Conservation (phyloP, 2,329 filamentous ascomycete genomes). For the Hypoxylon rubiginosum region DNA sequence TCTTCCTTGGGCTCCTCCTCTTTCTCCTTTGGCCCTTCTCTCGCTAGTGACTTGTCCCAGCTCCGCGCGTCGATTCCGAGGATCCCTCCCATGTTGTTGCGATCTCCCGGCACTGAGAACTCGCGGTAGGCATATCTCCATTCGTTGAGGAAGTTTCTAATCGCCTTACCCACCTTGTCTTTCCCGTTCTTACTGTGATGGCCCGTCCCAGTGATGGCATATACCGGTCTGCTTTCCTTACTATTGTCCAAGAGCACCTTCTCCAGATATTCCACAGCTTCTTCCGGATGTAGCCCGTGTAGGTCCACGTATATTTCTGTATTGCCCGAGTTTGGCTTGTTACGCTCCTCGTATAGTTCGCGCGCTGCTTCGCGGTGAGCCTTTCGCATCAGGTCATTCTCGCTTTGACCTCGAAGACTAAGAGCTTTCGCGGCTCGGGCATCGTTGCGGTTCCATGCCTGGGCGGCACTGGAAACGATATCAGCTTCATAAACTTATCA, state of each 20-base stretch:
- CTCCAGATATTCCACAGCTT: constrained; percentile 94
- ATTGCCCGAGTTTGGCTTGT: constrained; percentile 72
- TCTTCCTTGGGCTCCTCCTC: constrained; percentile 57
- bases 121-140: constrained; percentile 97
- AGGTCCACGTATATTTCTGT: constrained; percentile 93
- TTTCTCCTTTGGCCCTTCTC: constrained; percentile 60
- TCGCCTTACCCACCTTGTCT: constrained; percentile 96
- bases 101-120: constrained; percentile 95
- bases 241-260: constrained; percentile 87
- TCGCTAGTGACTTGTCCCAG: constrained; percentile 72
- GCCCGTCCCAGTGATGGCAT: constrained; percentile 96
- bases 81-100: constrained; percentile 83
- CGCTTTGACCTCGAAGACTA: constrained; percentile 92
- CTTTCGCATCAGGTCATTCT: constrained; percentile 97
- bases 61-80: constrained; percentile 76
- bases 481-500: constrained; percentile 25
- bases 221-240: constrained; percentile 80
- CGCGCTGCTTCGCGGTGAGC: constrained; percentile 94
- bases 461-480: constrained; percentile 76
- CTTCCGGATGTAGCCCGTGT: constrained; percentile 97
- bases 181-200: constrained; percentile 99
- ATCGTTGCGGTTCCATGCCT: constrained; percentile 99
- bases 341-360: constrained; percentile 93
- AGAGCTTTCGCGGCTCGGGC: constrained; percentile 95
- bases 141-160: constrained; percentile 91